These are phyloP conservation scores for Urostyla sp. DNA, from an alignment of 73 alveolate species.

Conservation along the genomic window DNA sequence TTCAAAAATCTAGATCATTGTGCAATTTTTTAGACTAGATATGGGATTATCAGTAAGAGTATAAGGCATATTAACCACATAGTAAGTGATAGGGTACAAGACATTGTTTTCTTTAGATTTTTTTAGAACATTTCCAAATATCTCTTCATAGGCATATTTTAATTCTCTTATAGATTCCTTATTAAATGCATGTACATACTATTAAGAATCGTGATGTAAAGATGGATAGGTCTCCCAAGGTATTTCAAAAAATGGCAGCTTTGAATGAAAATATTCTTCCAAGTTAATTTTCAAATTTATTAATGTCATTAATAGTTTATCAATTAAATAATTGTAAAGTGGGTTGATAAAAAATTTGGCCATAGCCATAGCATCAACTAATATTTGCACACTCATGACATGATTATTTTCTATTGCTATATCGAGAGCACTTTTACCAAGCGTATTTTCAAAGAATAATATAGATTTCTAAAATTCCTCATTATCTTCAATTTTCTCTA, in stretches of 20 bases:
- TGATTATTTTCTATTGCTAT: constrained; percentile 2
- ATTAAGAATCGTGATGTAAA: not conserved
- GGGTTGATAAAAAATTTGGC: not conserved
- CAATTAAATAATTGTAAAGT: constrained; percentile 7
- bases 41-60: not conserved
- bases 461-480: no score
- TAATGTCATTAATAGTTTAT: not conserved
- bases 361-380: not conserved
- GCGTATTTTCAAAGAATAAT: not conserved
- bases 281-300: not conserved
- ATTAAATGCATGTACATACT: not conserved
- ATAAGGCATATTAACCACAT: constrained; percentile 3
- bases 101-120: not conserved
- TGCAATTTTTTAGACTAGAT: not conserved
- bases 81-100: not conserved
- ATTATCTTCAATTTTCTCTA: no score
- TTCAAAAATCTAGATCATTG: not conserved
- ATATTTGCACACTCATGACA: not conserved
- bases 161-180: not conserved
- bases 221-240: not conserved
- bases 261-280: not conserved
- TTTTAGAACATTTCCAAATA: not conserved
- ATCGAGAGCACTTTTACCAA: constrained; percentile 32
- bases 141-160: not conserved
- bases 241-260: not conserved